Percentiles rank a stretch among this genome's conserved stretches.
Evolutionary conservation across 805 yeast species (phyloP).

Genomic region (Starmera pachycereana): DNA sequence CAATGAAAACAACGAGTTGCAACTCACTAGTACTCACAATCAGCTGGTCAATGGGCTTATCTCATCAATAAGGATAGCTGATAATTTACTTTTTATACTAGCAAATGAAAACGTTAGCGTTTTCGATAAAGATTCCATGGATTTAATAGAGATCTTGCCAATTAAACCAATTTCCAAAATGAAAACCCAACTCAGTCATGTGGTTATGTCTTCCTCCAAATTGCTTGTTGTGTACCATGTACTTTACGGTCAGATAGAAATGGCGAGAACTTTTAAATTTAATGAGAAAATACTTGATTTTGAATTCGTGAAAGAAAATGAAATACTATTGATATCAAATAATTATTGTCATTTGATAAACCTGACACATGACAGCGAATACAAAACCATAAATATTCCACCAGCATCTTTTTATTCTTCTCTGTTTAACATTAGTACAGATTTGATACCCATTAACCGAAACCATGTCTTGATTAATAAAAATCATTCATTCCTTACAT

Average conservation of each 20-base stretch:
- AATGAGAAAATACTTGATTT: conserved; percentile 18
- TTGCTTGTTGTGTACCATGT: conserved; percentile 15
- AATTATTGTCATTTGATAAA: too few relatives aligned
- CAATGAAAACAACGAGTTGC: background rate
- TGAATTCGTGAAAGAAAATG: conserved; percentile 11
- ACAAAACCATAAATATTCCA: background rate
- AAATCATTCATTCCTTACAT: background rate
- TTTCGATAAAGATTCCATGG: background rate
- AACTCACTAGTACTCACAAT: background rate
- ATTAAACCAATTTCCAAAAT: conserved; percentile 7
- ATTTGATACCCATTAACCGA: background rate
- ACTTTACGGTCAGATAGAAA: conserved; percentile 19
- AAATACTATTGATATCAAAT: background rate
- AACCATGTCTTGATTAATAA: background rate
- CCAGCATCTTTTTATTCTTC: background rate
- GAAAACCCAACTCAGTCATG: background rate
- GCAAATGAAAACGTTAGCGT: conserved; percentile 2
- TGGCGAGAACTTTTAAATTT: conserved; percentile 15
- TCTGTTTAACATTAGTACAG: background rate
- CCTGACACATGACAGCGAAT: too few relatives aligned
- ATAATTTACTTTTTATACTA: background rate
- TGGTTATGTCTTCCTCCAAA: conserved; percentile 11
- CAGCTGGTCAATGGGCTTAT: background rate
- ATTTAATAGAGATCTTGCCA: conserved; percentile 9
- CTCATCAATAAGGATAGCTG: too few relatives aligned